A percentile compares a stretch with the other conserved stretches of the same genome.
Evolutionary conservation across 1,139 yeast genomes (phyloP).

Genomic region (Blastobotrys capitulatus): DNA sequence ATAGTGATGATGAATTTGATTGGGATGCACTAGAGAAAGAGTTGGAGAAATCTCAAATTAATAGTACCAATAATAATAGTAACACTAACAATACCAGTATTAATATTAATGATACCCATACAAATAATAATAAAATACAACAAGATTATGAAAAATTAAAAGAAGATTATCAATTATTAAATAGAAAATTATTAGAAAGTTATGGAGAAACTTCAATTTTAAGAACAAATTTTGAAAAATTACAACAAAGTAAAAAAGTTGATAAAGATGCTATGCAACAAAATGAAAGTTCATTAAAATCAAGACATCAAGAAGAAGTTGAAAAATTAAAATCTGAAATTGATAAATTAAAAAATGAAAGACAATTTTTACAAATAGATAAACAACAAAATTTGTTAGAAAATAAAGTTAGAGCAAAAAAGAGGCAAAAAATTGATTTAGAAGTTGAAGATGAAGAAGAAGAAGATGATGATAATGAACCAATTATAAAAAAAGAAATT

Average conservation of each 20-base stretch:
- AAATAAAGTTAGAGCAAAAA: slow-evolving; percentile 3
- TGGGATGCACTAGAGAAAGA: slow-evolving; percentile 9
- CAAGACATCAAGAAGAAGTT: slow-evolving; percentile 34
- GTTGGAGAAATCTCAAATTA: slow-evolving; percentile 2
- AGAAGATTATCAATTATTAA: slow-evolving; percentile 8
- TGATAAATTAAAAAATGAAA: slow-evolving; percentile 61
- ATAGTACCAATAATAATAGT: not conserved
- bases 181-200: slow-evolving; percentile 15
- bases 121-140: slow-evolving; percentile 35
- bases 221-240: slow-evolving; percentile 53
- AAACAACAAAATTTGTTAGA: slow-evolving; percentile 20
- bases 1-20: slow-evolving; percentile 7
- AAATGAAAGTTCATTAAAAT: slow-evolving; percentile 38
- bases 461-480: not conserved
- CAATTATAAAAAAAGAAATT: not conserved
- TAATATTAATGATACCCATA: not conserved
- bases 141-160: slow-evolving; percentile 1
- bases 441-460: not conserved
- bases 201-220: slow-evolving; percentile 72
- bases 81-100: no score
- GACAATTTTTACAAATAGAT: slow-evolving; percentile 52
- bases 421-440: not conserved
- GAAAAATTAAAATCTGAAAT: slow-evolving; percentile 41
- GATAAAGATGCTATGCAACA: slow-evolving; percentile 43
- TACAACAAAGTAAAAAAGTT: slow-evolving; percentile 31